Conservation (phyloP, 169 alveolate species). For the Pseudocohnilembus persalinus region DNA sequence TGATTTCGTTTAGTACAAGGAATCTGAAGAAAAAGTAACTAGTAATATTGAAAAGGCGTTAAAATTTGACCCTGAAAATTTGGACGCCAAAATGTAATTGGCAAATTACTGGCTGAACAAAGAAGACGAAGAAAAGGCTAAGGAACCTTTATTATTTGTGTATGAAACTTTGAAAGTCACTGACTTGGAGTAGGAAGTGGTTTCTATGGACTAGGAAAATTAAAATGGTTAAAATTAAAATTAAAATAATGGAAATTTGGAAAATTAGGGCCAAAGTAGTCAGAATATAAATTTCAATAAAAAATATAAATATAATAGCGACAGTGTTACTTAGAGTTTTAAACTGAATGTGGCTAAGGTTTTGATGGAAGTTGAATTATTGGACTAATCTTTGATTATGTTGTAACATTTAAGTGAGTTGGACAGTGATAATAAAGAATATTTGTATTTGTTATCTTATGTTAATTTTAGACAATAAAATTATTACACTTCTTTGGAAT, state of each 20-base stretch:
- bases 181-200: neutral
- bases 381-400: neutral
- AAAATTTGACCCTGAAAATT: neutral
- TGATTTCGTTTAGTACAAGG: neutral
- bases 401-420: neutral
- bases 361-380: neutral
- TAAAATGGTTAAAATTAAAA: too few species aligned
- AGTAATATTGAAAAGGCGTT: neutral
- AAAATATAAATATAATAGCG: too few species aligned
- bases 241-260: neutral
- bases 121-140: neutral
- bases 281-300: too few species aligned
- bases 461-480: neutral
- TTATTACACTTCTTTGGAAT: neutral
- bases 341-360: neutral
- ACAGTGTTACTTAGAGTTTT: neutral
- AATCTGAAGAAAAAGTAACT: neutral
- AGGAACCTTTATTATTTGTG: neutral
- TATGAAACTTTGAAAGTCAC: too few species aligned
- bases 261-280: too few species aligned
- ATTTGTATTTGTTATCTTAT: neutral
- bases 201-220: neutral
- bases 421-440: neutral
- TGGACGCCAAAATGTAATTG: neutral
- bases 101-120: neutral